A percentile compares a stretch with the other conserved stretches of the same genome.
phyloP scores from a whole-genome alignment of 257 asterid species.

The Capsicum rhomboideum region DNA sequence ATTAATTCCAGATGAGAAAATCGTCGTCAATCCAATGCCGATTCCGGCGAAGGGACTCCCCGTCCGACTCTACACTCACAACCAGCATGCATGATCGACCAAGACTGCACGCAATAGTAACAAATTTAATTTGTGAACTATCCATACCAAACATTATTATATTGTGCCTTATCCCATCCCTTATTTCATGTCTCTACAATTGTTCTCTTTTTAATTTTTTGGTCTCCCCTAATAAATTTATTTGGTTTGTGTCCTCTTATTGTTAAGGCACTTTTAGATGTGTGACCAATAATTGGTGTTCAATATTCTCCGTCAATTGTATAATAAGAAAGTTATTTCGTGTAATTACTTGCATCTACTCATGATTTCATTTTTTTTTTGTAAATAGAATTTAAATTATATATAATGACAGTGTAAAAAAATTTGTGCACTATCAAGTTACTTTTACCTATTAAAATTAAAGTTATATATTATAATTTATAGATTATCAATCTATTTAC shows the following conservation, averaged over 20 bases:
- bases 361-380: background rate
- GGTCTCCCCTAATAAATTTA: background rate
- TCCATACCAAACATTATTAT: background rate
- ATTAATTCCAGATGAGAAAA: background rate
- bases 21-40: background rate
- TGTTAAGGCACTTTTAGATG: background rate
- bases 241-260: background rate
- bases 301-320: background rate
- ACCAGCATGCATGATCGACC: background rate
- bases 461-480: background rate
- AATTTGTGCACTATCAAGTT: background rate
- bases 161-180: background rate
- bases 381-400: background rate
- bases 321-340: background rate
- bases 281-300: background rate
- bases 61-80: background rate
- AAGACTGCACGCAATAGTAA: background rate
- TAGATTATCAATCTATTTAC: no score
- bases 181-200: background rate
- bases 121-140: background rate
- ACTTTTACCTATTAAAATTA: background rate
- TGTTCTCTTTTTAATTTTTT: background rate
- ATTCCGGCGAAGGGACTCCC: background rate
- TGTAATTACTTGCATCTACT: background rate
- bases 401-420: no score